These are phyloP conservation scores for Suillus subluteus DNA, from an alignment of 768 basidiomycete genomes.

Conservation along the genomic window DNA sequence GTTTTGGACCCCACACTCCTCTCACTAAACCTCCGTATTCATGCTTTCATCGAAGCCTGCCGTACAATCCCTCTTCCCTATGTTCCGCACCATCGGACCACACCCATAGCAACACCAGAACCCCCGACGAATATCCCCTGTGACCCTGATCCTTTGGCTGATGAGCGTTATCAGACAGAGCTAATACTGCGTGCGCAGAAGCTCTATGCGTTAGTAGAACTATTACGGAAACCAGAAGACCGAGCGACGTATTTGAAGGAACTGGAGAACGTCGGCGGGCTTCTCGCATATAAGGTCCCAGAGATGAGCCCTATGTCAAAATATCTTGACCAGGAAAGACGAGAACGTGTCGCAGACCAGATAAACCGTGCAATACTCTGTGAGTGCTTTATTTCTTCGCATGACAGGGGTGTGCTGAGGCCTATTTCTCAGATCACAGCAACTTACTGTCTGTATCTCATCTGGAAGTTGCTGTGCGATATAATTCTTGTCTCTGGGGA, in stretches of 20 bases:
- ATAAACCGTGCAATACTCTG: slow-evolving; percentile 86
- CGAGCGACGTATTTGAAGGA: slow-evolving; percentile 68
- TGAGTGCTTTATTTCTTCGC: slow-evolving; percentile 41
- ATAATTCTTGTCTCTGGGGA: slow-evolving; percentile 66
- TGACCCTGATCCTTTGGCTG: slow-evolving; percentile 32
- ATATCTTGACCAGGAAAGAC: slow-evolving; percentile 76
- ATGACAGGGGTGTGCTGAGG: neutral
- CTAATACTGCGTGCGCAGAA: slow-evolving; percentile 66
- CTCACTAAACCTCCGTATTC: slow-evolving; percentile 82
- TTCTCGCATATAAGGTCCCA: slow-evolving; percentile 84
- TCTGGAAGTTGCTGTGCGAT: slow-evolving; percentile 66
- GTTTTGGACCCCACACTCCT: slow-evolving; percentile 79
- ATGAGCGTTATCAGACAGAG: slow-evolving; percentile 46
- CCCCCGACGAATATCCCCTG: slow-evolving; percentile 24
- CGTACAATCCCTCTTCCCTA: slow-evolving; percentile 69
- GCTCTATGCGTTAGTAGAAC: slow-evolving; percentile 63
- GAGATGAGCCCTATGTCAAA: slow-evolving; percentile 74
- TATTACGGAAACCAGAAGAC: slow-evolving; percentile 57
- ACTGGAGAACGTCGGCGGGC: slow-evolving; percentile 70
- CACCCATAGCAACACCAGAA: slow-evolving; percentile 14
- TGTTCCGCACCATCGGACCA: slow-evolving; percentile 24
- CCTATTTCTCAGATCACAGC: slow-evolving; percentile 47
- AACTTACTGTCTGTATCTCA: slow-evolving; percentile 57
- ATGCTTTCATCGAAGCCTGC: slow-evolving; percentile 85
- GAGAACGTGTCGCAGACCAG: slow-evolving; percentile 85